Evolutionary conservation across 257 asterid genomes (phyloP).

Genomic region (Gentiana dahurica): DNA sequence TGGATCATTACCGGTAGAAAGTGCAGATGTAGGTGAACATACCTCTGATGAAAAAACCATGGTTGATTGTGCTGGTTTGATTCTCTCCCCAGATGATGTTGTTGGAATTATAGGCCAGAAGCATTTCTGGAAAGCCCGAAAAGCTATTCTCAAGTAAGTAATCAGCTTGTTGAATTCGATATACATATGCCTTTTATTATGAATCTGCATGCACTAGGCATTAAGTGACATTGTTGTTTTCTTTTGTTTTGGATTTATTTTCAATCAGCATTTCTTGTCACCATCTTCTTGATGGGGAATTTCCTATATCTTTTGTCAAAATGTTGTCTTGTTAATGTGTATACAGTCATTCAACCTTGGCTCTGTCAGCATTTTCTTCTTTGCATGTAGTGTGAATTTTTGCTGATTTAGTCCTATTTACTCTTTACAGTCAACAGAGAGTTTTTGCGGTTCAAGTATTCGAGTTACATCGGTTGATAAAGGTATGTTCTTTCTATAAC

Average conservation of each 20-base stretch:
- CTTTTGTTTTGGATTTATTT: too few relatives aligned
- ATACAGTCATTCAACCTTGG: too few relatives aligned
- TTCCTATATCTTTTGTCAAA: too few relatives aligned
- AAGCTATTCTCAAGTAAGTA: constrained; percentile 76
- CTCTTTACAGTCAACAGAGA: constrained; percentile 66
- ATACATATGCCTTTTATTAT: not conserved
- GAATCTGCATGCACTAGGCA: not conserved
- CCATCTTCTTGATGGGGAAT: too few relatives aligned
- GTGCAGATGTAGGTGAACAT: constrained; percentile 41
- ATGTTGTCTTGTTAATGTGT: too few relatives aligned
- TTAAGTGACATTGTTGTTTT: not conserved
- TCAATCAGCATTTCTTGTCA: too few relatives aligned
- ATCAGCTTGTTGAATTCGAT: too few relatives aligned
- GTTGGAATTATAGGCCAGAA: constrained; percentile 73
- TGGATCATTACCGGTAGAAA: constrained; percentile 21
- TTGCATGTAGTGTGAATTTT: not conserved
- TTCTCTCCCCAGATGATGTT: constrained; percentile 69
- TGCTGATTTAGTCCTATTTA: constrained; percentile 1
- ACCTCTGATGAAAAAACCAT: constrained; percentile 62
- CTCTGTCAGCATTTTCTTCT: too few relatives aligned
- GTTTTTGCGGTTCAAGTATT: constrained; percentile 89
- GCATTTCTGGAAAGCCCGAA: constrained; percentile 86
- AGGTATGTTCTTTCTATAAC: constrained; percentile 27
- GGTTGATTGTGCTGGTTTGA: constrained; percentile 53
- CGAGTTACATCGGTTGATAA: constrained; percentile 82